These are phyloP conservation scores for Pythium aristosporum DNA, from an alignment of 352 stramenopile species.

Conservation along the genomic window DNA sequence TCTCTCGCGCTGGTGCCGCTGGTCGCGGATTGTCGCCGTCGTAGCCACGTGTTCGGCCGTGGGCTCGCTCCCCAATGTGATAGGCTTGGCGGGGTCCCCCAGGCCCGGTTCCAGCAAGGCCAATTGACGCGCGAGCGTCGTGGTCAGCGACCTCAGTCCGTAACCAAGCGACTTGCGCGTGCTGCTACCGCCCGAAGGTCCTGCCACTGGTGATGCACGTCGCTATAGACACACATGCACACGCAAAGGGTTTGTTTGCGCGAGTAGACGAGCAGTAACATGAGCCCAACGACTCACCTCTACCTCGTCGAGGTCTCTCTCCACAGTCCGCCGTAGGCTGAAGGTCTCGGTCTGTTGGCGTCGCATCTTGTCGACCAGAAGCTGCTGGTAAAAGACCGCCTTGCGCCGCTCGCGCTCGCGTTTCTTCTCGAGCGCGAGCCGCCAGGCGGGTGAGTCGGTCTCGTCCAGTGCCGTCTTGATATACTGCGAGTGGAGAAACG, in stretches of 20 bases:
- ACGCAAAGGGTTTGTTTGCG: too few species aligned
- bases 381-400: constrained; percentile 53
- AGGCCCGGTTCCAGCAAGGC: background rate
- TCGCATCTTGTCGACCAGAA: constrained; percentile 42
- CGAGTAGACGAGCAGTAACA: background rate
- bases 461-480: constrained; percentile 75
- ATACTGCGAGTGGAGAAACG: constrained; percentile 67
- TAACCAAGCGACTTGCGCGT: constrained; percentile 60
- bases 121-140: constrained; percentile 32
- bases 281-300: constrained; percentile 21
- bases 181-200: constrained; percentile 10
- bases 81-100: constrained; percentile 15
- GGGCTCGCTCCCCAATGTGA: constrained; percentile 8
- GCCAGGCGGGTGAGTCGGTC: constrained; percentile 68
- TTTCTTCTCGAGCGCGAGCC: constrained; percentile 57
- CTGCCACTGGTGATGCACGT: too few species aligned
- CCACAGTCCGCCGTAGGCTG: constrained; percentile 51
- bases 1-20: constrained; percentile 47
- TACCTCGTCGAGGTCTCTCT: constrained; percentile 57
- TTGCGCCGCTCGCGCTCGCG: constrained; percentile 54
- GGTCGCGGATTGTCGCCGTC: constrained; percentile 39
- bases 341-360: constrained; percentile 47
- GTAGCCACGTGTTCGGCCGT: constrained; percentile 5
- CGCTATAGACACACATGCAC: background rate
- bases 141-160: constrained; percentile 61